These are phyloP conservation scores for Colletotrichum sp. DNA, from an alignment of 2,329 filamentous ascomycete species.

Conservation along the genomic window DNA sequence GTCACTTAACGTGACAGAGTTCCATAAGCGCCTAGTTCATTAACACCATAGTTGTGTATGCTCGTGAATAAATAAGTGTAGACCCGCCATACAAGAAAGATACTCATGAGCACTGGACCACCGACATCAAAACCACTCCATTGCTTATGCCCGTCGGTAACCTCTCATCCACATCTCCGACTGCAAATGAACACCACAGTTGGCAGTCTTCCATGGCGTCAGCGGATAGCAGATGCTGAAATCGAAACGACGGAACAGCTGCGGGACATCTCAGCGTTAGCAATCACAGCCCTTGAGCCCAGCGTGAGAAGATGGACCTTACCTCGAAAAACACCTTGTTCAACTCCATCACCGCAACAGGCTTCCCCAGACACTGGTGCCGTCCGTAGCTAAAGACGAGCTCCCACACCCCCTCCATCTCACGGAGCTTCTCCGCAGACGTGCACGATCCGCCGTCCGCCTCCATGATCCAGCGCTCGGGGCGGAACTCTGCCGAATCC, in stretches of 20 bases:
- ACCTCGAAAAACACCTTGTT: slow-evolving; percentile 48
- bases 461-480: slow-evolving; percentile 42
- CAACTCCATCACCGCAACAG: slow-evolving; percentile 41
- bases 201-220: slow-evolving; percentile 33
- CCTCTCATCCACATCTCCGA: slow-evolving; percentile 31
- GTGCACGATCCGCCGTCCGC: not conserved
- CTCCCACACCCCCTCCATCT: slow-evolving; percentile 41
- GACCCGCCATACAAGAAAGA: not conserved
- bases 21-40: not conserved
- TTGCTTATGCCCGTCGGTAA: not conserved
- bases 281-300: not conserved
- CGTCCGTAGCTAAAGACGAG: slow-evolving; percentile 42
- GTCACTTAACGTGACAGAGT: not conserved
- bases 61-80: not conserved
- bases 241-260: slow-evolving; percentile 36
- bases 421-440: slow-evolving; percentile 29
- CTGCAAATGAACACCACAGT: slow-evolving; percentile 34
- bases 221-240: slow-evolving; percentile 33
- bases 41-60: not conserved
- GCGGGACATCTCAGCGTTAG: not conserved
- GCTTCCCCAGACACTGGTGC: slow-evolving; percentile 41
- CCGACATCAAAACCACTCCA: not conserved
- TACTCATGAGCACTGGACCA: fast-evolving
- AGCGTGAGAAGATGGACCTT: not conserved
- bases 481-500: slow-evolving; percentile 37